Base-by-base conservation (phyloP, 108 stramenopile species). In the Conticribra weissflogii region DNA sequence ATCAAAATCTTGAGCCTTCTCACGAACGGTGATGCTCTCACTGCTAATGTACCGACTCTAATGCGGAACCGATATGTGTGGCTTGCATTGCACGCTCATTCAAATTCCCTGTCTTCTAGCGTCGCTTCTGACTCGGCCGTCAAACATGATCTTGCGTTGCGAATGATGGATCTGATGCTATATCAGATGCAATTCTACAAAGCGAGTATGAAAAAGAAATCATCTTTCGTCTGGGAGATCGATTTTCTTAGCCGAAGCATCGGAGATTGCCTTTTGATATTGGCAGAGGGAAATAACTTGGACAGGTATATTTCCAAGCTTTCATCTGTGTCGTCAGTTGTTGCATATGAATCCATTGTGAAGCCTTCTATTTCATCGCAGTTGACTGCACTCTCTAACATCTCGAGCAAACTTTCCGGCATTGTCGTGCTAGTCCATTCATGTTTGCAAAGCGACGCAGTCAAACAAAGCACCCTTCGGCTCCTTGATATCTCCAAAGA, bases 401-500 rank as follows among this genome's bases (percentile, higher is more conserved):
- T 36, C 22, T 36, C 17, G 25, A 28, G 54, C n/a, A 41, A 48
- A 21, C 29, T 28, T 29, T 22, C 49, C 36, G 66, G 53, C n/a
- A 58, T 68, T n/a, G 25, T 68, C 47, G 36, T 32, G 68, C 58
- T 72, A 0, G 25, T 64, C 18, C 34, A 80, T 23, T 51, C 71
- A 52, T 58, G 67, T 61, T 33, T 80, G n/a, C 71, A 72, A 36
- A 55, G 66, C 27, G 23, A 58, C 21, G 72, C 79, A 23, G 54
- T 44, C 8, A 55, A 41, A 1, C 53, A 76, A 25, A 68, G 71
- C 22, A 67, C 74, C 30, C 33, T 71, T 31, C 76, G 82, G 21
- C 55, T 90, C 21, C 63, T 87, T 24, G 31, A 24, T 23, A 60
- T 81, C 33, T 68, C 81, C 0, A 47, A 45, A 21, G 55, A 68